Conservation (phyloP, 139 green algal species). For the Deuterostichococcus epilithicus region DNA sequence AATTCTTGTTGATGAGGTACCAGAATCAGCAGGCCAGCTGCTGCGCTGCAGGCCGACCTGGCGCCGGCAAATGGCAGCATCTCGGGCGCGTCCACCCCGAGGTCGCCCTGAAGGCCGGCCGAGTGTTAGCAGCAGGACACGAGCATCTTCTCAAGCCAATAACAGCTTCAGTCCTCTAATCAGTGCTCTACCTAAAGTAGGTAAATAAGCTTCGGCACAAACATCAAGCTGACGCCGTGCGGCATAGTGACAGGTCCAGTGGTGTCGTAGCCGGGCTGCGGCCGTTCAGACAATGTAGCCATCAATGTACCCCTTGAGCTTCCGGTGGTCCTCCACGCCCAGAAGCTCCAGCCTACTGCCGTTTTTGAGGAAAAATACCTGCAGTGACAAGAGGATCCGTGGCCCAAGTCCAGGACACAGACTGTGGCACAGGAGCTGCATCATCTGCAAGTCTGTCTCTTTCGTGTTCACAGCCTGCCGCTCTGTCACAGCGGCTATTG, state of each 20-base stretch:
- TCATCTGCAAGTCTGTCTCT: too few species aligned
- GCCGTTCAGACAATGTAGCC: constrained; percentile 10
- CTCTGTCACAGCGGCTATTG: too few species aligned
- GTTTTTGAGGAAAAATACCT: constrained; percentile 52
- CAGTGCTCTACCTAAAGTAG: too few species aligned
- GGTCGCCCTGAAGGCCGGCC: not conserved
- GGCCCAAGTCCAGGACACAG: not conserved
- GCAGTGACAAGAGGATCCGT: not conserved
- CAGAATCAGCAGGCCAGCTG: too few species aligned
- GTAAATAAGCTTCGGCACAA: too few species aligned
- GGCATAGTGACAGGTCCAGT: not conserved
- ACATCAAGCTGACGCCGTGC: too few species aligned
- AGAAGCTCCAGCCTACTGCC: constrained; percentile 44
- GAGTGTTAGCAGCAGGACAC: constrained; percentile 1
- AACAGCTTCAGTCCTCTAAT: too few species aligned
- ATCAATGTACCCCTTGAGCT: constrained; percentile 52
- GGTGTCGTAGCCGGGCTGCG: too few species aligned
- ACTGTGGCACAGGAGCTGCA: too few species aligned
- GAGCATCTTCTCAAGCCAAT: too few species aligned
- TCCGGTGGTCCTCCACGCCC: constrained; percentile 42
- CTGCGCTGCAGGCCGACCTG: not conserved
- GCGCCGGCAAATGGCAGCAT: not conserved
- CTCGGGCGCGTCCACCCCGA: not conserved
- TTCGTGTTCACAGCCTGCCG: too few species aligned
- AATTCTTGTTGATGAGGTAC: not conserved